These are phyloP conservation scores for Hagleromyces aurorensis DNA, from an alignment of 805 yeast genomes.

Conservation along the genomic window DNA sequence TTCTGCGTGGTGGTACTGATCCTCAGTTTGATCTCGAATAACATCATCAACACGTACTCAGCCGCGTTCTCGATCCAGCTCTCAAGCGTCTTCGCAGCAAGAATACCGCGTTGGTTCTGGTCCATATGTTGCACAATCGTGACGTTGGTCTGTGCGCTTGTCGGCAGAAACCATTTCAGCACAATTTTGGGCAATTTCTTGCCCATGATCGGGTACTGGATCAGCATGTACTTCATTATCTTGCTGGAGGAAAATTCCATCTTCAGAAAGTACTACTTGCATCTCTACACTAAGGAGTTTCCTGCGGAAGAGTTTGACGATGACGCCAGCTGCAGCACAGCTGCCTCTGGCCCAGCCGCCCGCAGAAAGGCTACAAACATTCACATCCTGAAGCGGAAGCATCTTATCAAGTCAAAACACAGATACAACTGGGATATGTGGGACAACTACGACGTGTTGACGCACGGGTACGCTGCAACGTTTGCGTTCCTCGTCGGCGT, in stretches of 20 bases:
- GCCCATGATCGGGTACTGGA: conserved; percentile 92
- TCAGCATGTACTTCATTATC: conserved; percentile 68
- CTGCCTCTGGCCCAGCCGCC: not conserved
- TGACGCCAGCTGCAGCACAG: conserved; percentile 3
- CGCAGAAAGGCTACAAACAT: conserved; percentile 6
- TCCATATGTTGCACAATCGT: conserved; percentile 54
- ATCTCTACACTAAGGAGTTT: conserved; percentile 39
- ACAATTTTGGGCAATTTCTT: conserved; percentile 70
- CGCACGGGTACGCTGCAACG: conserved; percentile 67
- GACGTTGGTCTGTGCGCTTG: conserved; percentile 64
- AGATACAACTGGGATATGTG: conserved; percentile 69
- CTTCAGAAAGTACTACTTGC: conserved; percentile 47
- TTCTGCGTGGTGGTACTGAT: conserved; percentile 62
- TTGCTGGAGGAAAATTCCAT: conserved; percentile 64
- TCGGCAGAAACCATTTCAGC: conserved; percentile 66
- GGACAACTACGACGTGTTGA: conserved; percentile 53
- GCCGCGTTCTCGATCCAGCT: conserved; percentile 75
- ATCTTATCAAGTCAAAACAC: conserved; percentile 25
- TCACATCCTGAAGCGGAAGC: conserved; percentile 15
- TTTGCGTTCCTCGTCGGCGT: conserved; percentile 60
- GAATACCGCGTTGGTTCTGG: conserved; percentile 73
- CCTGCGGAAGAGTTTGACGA: conserved; percentile 16
- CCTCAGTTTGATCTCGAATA: conserved; percentile 72
- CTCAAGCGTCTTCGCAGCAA: conserved; percentile 44
- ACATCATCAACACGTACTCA: conserved; percentile 72